These are phyloP conservation scores for Starmerella apicola DNA, from an alignment of 805 yeast genomes.

Conservation along the genomic window DNA sequence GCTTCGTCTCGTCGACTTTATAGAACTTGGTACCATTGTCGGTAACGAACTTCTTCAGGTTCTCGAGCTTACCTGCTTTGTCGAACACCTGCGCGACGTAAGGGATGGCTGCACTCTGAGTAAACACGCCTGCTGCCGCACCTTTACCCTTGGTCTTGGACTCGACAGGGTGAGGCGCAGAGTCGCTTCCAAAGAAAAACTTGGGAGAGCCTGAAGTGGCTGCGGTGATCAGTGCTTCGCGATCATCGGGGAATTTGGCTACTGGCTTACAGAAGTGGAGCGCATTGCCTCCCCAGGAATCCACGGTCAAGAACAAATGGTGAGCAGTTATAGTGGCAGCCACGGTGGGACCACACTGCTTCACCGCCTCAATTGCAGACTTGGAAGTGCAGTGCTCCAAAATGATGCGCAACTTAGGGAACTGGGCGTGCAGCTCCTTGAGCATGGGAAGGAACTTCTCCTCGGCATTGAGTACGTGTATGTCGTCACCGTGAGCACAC, in stretches of 20 bases:
- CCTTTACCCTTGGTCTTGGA: constrained; percentile 65
- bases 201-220: constrained; percentile 86
- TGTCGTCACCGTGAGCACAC: constrained; percentile 66
- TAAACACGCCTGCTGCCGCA: constrained; percentile 96
- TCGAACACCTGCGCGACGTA: constrained; percentile 85
- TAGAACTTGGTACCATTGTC: constrained; percentile 66
- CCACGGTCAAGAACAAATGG: constrained; percentile 77
- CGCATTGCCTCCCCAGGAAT: constrained; percentile 94
- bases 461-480: constrained; percentile 90
- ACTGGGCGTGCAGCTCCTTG: constrained; percentile 59
- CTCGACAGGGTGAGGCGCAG: constrained; percentile 89
- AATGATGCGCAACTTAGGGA: constrained; percentile 76
- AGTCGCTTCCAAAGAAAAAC: constrained; percentile 94
- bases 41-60: constrained; percentile 61
- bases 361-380: constrained; percentile 71
- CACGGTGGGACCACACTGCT: constrained; percentile 57
- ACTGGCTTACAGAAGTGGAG: constrained; percentile 95
- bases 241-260: constrained; percentile 82
- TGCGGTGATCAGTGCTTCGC: constrained; percentile 67
- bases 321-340: constrained; percentile 95
- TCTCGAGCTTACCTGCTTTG: constrained; percentile 45
- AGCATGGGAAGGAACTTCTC: constrained; percentile 84
- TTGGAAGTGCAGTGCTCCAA: constrained; percentile 91
- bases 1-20: constrained; percentile 36
- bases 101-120: constrained; percentile 70